Base-by-base conservation (phyloP, 257 asterid genomes). In the Fraxinus pennsylvanica region DNA sequence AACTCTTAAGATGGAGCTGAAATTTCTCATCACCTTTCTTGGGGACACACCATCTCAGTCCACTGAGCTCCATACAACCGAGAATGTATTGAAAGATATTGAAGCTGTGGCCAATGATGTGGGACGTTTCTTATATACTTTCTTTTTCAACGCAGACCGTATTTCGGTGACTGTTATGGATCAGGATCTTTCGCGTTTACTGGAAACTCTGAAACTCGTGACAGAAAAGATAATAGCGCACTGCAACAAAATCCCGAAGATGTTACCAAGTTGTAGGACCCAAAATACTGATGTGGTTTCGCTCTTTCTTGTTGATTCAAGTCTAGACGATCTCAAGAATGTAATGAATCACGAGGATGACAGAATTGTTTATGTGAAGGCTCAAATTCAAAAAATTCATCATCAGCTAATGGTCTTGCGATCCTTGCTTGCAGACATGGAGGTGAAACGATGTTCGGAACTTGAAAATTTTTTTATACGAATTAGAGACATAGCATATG, bases 401-500 rank as follows among this genome's bases (percentile, higher is more conserved):
- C 2, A 1, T 30, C 32, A 30, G 32, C 32, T 30, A 30, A 30
- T 30, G 32, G 1, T 1, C 1, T 30, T 30, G 32, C 32, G 32
- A 30, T 30, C 32, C 32, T 30, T 30, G 32, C 32, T 30, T 30
- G 32, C 32, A 30, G 32, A 30, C 32, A 30, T 30, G 32, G 32
- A 30, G 32, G 32, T 30, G 32, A 1, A 30, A 30, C 32, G 32
- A 30, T 1, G 2, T 30, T 1, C 32, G 1, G 32, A 1, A 29
- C 67, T 67, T 29, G 30, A 19, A 19, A 57, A 54, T 2, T 35
- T 13, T 30, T 25, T 45, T 77, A 19, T 57, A 45, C 70, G n/a
- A 47, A 72, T 72, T 21, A 76, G 81, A 35, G 81, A 79, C 5
- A 25, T n/a, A 68, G 86, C 75, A 6, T 77, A 57, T 43, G 82